These are phyloP conservation scores for Calycina marina DNA, from an alignment of 2,329 filamentous ascomycete species.

Conservation along the genomic window DNA sequence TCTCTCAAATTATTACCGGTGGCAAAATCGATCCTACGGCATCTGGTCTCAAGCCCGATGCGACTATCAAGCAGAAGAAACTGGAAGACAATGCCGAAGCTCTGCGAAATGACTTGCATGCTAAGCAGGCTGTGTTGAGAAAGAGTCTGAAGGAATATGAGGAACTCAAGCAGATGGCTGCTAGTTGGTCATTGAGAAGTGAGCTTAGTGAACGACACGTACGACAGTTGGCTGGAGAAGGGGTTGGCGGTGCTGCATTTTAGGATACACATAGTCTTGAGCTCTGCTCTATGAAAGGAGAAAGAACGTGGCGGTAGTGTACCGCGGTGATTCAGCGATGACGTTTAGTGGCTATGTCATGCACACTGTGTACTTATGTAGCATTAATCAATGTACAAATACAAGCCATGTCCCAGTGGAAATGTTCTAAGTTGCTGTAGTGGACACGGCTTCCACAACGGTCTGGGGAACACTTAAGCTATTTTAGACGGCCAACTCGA, in stretches of 20 bases:
- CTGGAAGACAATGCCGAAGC: slow-evolving; percentile 21
- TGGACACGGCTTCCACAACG: no score
- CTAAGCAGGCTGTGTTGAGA: slow-evolving; percentile 21
- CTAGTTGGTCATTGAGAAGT: slow-evolving; percentile 17
- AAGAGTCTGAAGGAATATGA: slow-evolving; percentile 20
- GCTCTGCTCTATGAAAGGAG: no score
- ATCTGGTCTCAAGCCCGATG: slow-evolving; percentile 17
- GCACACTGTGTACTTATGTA: no score
- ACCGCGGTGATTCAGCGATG: no score
- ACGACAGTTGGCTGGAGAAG: slow-evolving; percentile 21
- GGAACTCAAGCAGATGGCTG: slow-evolving; percentile 18
- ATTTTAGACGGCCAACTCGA: no score
- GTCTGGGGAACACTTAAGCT: no score
- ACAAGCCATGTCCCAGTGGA: no score
- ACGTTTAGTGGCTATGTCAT: no score
- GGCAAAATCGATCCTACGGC: slow-evolving; percentile 21
- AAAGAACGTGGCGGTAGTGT: no score
- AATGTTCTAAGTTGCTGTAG: no score
- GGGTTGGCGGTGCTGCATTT: slow-evolving; percentile 22
- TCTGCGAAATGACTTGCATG: slow-evolving; percentile 17
- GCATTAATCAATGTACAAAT: no score
- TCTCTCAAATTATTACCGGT: slow-evolving; percentile 20
- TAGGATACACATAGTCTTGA: no score
- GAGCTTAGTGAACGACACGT: slow-evolving; percentile 23
- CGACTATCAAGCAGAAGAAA: slow-evolving; percentile 18